These are phyloP conservation scores for Cladorrhinum sp. DNA, from an alignment of 2,329 filamentous ascomycete species.

Conservation along the genomic window DNA sequence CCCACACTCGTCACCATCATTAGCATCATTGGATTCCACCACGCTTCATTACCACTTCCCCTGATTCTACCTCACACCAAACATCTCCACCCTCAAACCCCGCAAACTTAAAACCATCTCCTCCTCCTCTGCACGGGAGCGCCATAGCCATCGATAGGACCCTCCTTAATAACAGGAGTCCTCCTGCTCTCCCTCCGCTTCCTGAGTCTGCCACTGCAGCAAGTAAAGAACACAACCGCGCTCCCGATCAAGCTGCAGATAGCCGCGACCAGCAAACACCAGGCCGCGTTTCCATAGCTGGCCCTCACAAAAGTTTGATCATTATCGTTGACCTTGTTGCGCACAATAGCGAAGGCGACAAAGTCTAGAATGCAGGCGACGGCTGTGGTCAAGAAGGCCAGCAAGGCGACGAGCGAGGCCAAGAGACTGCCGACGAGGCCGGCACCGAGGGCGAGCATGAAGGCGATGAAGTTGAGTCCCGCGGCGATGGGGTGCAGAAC, in stretches of 20 bases:
- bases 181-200: neutral
- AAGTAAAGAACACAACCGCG: conserved; percentile 58
- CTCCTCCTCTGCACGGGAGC: conserved; percentile 5
- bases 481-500: conserved; percentile 60
- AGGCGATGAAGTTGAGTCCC: conserved; percentile 56
- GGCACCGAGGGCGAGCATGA: conserved; percentile 51
- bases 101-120: conserved; percentile 5
- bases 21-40: neutral
- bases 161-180: neutral
- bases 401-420: conserved; percentile 46
- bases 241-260: conserved; percentile 54
- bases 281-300: conserved; percentile 53
- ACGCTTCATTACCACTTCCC: neutral
- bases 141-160: neutral
- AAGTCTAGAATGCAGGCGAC: conserved; percentile 56
- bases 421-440: conserved; percentile 51
- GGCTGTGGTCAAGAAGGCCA: conserved; percentile 48
- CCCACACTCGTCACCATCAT: neutral
- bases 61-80: neutral
- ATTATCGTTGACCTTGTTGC: conserved; percentile 49
- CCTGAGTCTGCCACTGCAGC: conserved; percentile 39
- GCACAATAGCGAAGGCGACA: conserved; percentile 53
- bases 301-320: conserved; percentile 31
- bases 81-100: too few species aligned
- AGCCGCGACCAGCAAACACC: conserved; percentile 56